A percentile compares a stretch with the other conserved stretches of the same genome.
Conservation (phyloP, 306 rosid genomes). For the Rosa rugosa region DNA sequence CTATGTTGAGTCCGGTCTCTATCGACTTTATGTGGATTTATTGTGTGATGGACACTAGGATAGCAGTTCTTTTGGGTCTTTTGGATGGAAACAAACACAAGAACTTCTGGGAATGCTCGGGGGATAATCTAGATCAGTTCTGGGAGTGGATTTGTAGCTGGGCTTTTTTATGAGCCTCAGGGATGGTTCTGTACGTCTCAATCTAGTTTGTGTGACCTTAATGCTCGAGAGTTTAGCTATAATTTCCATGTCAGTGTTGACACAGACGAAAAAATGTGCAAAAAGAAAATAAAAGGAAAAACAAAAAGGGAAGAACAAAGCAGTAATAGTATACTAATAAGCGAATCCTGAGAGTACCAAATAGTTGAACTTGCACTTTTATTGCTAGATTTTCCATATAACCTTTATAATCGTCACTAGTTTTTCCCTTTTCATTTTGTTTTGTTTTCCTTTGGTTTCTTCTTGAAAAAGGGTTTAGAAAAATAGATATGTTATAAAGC, state of each 20-base stretch:
- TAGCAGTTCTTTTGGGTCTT: neutral
- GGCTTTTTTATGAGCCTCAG: neutral
- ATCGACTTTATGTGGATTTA: neutral
- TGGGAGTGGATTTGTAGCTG: neutral
- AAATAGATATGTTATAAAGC: neutral
- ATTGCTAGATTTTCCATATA: neutral
- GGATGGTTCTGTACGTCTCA: neutral
- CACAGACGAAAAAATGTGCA: neutral
- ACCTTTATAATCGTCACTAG: neutral
- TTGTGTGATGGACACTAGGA: neutral
- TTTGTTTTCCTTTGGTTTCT: neutral
- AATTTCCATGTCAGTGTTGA: conserved; percentile 1
- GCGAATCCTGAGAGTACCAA: neutral
- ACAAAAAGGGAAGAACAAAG: neutral
- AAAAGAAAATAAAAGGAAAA: neutral
- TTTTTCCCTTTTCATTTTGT: neutral
- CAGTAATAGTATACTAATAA: neutral
- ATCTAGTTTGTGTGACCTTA: neutral
- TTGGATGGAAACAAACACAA: neutral
- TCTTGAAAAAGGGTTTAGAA: neutral
- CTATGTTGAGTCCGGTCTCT: neutral
- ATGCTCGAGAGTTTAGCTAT: neutral
- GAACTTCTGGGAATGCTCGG: neutral
- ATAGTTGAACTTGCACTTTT: neutral
- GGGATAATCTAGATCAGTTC: neutral